A percentile compares a stretch with the other conserved stretches of the same genome.
These are phyloP conservation scores for Choiromyces venosus DNA, from an alignment of 495 filamentous ascomycete species.

Conservation along the genomic window DNA sequence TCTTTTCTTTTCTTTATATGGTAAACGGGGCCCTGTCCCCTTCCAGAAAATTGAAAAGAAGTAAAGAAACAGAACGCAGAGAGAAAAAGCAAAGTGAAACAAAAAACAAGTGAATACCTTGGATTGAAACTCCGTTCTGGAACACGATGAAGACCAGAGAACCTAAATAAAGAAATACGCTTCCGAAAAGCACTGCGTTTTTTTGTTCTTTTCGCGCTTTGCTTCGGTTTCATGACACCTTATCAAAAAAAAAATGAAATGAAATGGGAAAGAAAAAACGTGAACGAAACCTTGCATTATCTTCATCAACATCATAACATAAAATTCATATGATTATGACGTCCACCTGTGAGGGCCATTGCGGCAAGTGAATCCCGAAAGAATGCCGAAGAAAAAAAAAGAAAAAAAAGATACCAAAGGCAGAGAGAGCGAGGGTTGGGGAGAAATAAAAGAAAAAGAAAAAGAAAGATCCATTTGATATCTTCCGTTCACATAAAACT, in stretches of 20 bases:
- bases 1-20: constrained; percentile 2
- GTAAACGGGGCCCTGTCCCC: constrained; percentile 3
- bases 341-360: neutral
- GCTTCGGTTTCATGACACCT: neutral
- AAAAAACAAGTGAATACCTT: constrained; percentile 11
- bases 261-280: neutral
- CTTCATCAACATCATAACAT: neutral
- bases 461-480: neutral
- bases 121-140: neutral
- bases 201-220: neutral
- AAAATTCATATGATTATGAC: neutral
- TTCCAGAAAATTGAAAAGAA: constrained; percentile 6
- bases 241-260: neutral
- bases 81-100: constrained; percentile 20
- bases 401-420: too few relatives aligned
- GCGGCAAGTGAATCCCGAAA: neutral
- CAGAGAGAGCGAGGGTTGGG: neutral
- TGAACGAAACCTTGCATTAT: neutral
- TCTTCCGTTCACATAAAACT: neutral
- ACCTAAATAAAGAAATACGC: neutral
- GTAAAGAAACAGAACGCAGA: constrained; percentile 3
- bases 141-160: neutral
- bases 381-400: neutral
- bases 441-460: neutral
- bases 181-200: neutral